These are phyloP conservation scores for Bipolaris sorokiniana DNA, from an alignment of 2,329 filamentous ascomycete species.

Conservation along the genomic window DNA sequence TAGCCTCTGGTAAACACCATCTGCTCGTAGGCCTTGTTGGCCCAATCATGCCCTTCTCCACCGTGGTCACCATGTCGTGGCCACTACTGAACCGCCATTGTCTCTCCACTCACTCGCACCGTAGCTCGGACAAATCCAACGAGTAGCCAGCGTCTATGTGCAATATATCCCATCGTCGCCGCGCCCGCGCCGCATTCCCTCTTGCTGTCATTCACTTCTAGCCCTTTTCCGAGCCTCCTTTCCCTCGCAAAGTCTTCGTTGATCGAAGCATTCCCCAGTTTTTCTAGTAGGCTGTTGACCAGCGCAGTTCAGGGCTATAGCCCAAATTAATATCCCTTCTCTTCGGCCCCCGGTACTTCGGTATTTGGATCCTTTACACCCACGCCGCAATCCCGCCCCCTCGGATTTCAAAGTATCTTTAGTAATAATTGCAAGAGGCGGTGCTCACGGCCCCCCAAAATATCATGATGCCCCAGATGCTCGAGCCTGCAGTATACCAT, in stretches of 20 bases:
- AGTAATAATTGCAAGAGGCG: slow-evolving; percentile 48
- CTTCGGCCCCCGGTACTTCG: slow-evolving; percentile 28
- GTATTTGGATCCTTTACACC: slow-evolving; percentile 27
- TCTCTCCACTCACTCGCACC: slow-evolving; percentile 31
- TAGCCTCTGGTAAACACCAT: slow-evolving; percentile 28
- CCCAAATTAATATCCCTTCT: slow-evolving; percentile 44
- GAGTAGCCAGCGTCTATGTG: slow-evolving; percentile 37
- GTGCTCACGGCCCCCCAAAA: slow-evolving; percentile 47
- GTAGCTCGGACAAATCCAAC: slow-evolving; percentile 34
- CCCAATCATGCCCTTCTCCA: slow-evolving; percentile 37
- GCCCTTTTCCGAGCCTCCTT: slow-evolving; percentile 34
- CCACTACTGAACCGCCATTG: slow-evolving; percentile 44
- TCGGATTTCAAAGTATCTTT: slow-evolving; percentile 40
- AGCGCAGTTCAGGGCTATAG: slow-evolving; percentile 44
- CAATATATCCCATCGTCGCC: slow-evolving; percentile 43
- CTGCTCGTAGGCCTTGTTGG: slow-evolving; percentile 19
- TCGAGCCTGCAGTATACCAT: slow-evolving; percentile 58
- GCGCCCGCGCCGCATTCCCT: slow-evolving; percentile 37
- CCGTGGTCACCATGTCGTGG: slow-evolving; percentile 42
- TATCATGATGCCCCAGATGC: slow-evolving; percentile 54
- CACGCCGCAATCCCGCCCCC: slow-evolving; percentile 26
- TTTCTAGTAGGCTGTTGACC: slow-evolving; percentile 54
- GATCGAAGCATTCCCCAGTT: slow-evolving; percentile 52
- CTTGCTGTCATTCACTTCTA: slow-evolving; percentile 45
- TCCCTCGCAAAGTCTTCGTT: slow-evolving; percentile 49